Conservation (phyloP, 2,329 filamentous ascomycete species). For the Hirsutella thompsonii region DNA sequence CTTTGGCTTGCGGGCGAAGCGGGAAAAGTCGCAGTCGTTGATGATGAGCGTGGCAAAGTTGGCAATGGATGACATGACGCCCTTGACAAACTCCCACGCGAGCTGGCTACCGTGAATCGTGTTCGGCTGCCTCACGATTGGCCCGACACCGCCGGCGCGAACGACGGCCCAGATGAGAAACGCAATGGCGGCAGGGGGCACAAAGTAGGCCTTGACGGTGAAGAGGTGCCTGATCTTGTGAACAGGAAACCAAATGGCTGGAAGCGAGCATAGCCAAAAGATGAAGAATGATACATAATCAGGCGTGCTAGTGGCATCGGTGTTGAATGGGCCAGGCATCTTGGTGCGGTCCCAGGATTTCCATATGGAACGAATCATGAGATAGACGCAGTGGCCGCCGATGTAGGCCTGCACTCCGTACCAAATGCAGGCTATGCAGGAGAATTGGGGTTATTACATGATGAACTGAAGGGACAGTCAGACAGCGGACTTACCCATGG, state of each 20-base stretch:
- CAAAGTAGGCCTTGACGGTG: conserved; percentile 77
- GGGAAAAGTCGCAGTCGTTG: conserved; percentile 72
- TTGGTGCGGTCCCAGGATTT: conserved; percentile 44
- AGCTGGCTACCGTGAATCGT: conserved; percentile 53
- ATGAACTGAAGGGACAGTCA: background rate
- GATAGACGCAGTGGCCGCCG: conserved; percentile 69
- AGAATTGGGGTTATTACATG: background rate
- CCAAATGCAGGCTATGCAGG: conserved; percentile 57
- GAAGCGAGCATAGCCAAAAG: conserved; percentile 71
- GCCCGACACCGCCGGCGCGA: conserved; percentile 69
- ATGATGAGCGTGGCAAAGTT: conserved; percentile 84
- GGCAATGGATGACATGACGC: conserved; percentile 79
- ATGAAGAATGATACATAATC: conserved; percentile 75
- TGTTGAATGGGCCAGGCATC: conserved; percentile 55
- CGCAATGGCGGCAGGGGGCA: conserved; percentile 68
- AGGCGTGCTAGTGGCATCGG: conserved; percentile 55
- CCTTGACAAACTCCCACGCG: conserved; percentile 71
- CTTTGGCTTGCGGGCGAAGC: conserved; percentile 64
- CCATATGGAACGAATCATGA: conserved; percentile 87
- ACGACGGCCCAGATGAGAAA: conserved; percentile 83
- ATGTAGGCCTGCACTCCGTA: conserved; percentile 81
- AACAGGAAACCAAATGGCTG: conserved; percentile 80
- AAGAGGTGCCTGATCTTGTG: conserved; percentile 83
- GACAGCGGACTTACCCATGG: conserved; percentile 41
- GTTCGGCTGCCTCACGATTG: conserved; percentile 60